These are phyloP conservation scores for Serendipita indica DNA, from an alignment of 768 basidiomycete genomes.

Conservation along the genomic window DNA sequence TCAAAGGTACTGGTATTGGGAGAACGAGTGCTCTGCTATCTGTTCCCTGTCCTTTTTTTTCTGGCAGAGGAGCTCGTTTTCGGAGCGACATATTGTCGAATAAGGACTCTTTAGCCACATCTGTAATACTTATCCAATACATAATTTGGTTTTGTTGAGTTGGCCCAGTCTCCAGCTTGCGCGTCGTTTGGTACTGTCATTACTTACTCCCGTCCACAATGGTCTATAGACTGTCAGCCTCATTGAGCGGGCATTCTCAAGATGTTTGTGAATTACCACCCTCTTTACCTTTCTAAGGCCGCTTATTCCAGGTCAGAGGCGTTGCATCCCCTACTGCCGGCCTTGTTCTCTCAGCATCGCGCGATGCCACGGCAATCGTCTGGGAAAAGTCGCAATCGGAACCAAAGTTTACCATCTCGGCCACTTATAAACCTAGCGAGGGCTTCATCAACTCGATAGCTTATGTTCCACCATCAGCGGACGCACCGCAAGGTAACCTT, in stretches of 20 bases:
- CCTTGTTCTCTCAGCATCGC: slow-evolving; percentile 76
- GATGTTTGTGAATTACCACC: slow-evolving; percentile 40
- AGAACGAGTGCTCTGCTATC: slow-evolving; percentile 4
- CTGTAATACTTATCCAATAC: too few relatives aligned
- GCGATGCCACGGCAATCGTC: slow-evolving; percentile 79
- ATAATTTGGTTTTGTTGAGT: neutral
- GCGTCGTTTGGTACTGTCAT: neutral
- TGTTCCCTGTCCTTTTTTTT: neutral
- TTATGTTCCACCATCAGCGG: slow-evolving; percentile 52
- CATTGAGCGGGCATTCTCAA: slow-evolving; percentile 49
- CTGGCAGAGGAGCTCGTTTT: slow-evolving; percentile 8
- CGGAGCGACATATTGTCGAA: neutral
- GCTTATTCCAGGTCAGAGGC: slow-evolving; percentile 53
- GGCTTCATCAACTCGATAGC: slow-evolving; percentile 72
- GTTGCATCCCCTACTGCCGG: slow-evolving; percentile 60
- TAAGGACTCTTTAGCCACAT: too few relatives aligned
- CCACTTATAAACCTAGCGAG: slow-evolving; percentile 46
- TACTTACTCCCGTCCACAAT: slow-evolving; percentile 22
- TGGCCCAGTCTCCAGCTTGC: neutral
- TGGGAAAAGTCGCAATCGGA: slow-evolving; percentile 49
- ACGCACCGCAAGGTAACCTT: slow-evolving; percentile 38
- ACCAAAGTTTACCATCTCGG: slow-evolving; percentile 38
- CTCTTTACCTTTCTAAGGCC: slow-evolving; percentile 10
- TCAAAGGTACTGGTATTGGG: slow-evolving; percentile 8
- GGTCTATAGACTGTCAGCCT: slow-evolving; percentile 67